These are phyloP conservation scores for Aurantiochytrium sp. DNA, from an alignment of 108 stramenopile genomes.

Conservation along the genomic window DNA sequence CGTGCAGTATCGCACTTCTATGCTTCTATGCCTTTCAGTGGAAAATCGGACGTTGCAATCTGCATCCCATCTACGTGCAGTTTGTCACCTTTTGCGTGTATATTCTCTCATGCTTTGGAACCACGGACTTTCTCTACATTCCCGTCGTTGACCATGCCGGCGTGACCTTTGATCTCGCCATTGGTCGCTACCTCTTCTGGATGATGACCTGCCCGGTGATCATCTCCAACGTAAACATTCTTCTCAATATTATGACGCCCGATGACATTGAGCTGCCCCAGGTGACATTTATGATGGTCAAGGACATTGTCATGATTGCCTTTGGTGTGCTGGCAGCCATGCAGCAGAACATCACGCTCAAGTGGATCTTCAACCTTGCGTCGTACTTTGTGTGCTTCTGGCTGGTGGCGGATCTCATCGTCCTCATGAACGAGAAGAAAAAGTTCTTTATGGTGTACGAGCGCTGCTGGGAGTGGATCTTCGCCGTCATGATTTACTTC, in stretches of 20 bases:
- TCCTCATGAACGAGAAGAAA: background rate
- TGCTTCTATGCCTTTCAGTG: background rate
- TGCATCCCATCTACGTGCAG: background rate
- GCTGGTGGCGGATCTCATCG: background rate
- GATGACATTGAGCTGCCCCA: background rate
- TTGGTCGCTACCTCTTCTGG: slow-evolving; percentile 14
- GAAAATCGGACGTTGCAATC: background rate
- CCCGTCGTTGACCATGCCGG: background rate
- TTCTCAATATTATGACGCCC: background rate
- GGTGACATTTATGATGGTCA: background rate
- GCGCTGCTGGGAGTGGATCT: background rate
- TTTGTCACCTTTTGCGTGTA: background rate
- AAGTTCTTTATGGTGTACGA: background rate
- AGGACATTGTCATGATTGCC: background rate
- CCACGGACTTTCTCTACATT: background rate
- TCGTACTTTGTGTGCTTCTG: background rate
- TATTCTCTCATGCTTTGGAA: background rate
- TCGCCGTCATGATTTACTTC: background rate
- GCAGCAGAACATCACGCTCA: background rate
- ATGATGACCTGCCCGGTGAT: slow-evolving; percentile 17
- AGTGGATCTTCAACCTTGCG: background rate
- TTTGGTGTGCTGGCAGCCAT: background rate
- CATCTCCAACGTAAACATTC: background rate
- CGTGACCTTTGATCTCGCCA: background rate
- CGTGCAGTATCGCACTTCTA: background rate